Evolutionary conservation across 2,329 filamentous ascomycete species (phyloP).

Genomic region (Colletotrichum sp.): DNA sequence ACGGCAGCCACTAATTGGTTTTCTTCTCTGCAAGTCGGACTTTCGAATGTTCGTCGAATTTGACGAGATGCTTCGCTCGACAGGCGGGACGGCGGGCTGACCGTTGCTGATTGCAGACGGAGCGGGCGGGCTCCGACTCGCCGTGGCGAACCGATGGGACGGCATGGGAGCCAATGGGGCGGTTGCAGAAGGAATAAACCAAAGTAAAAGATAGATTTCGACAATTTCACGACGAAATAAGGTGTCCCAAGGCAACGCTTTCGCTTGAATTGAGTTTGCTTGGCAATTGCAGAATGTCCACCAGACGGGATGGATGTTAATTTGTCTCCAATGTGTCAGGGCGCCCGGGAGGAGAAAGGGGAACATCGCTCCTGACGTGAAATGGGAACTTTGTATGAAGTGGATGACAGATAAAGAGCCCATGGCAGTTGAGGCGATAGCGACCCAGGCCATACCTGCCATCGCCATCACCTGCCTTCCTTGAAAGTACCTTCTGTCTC

Average conservation of each 20-base stretch:
- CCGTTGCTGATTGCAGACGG: neutral
- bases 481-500: neutral
- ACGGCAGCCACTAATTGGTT: neutral
- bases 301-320: neutral
- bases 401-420: neutral
- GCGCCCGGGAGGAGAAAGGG: neutral
- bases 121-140: neutral
- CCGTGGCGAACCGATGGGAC: neutral
- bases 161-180: neutral
- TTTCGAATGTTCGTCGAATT: neutral
- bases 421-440: neutral
- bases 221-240: neutral
- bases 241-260: neutral
- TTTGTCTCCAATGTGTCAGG: neutral
- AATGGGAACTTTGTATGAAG: neutral
- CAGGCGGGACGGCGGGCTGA: neutral
- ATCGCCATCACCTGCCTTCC: neutral
- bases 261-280: slow-evolving; percentile 1
- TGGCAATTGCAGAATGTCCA: neutral
- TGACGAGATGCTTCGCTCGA: neutral
- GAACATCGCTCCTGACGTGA: neutral
- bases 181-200: neutral
- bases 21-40: neutral
- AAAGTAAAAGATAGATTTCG: neutral
- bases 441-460: neutral